Conservation (phyloP, 768 basidiomycete genomes). For the Polyporus arcularius region DNA sequence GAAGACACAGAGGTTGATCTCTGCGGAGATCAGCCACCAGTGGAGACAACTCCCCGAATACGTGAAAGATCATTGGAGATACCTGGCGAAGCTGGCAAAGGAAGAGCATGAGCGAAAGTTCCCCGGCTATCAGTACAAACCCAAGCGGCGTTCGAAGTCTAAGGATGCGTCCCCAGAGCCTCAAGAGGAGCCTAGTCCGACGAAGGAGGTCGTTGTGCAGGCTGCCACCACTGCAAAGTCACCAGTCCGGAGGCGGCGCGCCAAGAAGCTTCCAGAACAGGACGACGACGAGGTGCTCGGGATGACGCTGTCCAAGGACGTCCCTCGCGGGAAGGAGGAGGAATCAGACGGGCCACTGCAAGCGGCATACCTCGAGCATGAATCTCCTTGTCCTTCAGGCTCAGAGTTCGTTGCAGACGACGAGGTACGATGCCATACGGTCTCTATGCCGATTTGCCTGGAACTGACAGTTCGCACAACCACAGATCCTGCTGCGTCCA, state of each 20-base stretch:
- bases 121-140: slow-evolving; percentile 12
- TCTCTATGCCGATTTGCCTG: no score
- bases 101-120: slow-evolving; percentile 10
- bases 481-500: no score
- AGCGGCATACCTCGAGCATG: no score
- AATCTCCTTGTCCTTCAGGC: neutral
- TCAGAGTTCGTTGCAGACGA: neutral
- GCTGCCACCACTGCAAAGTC: neutral
- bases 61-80: slow-evolving; percentile 8
- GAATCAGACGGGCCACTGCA: no score
- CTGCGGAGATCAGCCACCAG: neutral
- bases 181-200: neutral
- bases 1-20: neutral
- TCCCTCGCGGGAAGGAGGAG: no score
- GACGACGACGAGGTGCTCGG: no score
- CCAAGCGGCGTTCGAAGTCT: neutral
- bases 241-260: no score
- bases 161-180: neutral
- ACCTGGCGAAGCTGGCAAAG: slow-evolving; percentile 9
- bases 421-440: no score
- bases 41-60: neutral
- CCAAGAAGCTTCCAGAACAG: no score
- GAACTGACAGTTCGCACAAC: no score
- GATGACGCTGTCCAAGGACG: no score
- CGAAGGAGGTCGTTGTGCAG: neutral